Evolutionary conservation across 306 rosid genomes (phyloP).

Genomic region (Glycine soja): DNA sequence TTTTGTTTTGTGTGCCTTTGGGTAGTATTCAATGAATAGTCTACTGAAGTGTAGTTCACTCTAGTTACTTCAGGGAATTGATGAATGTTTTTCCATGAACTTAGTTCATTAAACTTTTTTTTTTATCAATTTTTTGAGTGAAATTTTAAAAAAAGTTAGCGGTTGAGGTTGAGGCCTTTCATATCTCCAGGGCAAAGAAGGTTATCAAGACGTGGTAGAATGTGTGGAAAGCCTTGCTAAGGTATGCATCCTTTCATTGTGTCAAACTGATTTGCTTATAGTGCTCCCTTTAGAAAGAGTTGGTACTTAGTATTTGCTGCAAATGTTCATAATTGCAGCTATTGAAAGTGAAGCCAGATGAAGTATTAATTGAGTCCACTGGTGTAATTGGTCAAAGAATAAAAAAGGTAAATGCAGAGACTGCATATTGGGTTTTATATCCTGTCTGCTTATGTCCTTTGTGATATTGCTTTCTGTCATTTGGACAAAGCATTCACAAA

Average conservation of each 20-base stretch:
- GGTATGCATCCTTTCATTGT: conserved; percentile 54
- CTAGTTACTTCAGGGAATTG: neutral
- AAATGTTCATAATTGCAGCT: conserved; percentile 59
- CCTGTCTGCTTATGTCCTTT: conserved; percentile 26
- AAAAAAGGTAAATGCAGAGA: conserved; percentile 67
- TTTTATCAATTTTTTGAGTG: neutral
- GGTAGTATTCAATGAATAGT: conserved; percentile 14
- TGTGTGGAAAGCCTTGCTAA: conserved; percentile 71
- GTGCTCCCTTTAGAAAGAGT: conserved; percentile 24
- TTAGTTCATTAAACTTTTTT: conserved; percentile 11
- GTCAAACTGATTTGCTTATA: conserved; percentile 19
- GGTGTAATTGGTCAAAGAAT: conserved; percentile 94
- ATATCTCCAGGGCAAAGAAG: conserved; percentile 82
- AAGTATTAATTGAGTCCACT: conserved; percentile 86
- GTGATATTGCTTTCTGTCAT: conserved; percentile 25
- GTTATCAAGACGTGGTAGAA: conserved; percentile 77
- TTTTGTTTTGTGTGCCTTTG: conserved; percentile 20
- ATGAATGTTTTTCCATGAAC: conserved; percentile 13
- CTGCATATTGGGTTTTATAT: conserved; percentile 21
- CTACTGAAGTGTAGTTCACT: conserved; percentile 29
- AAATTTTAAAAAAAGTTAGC: neutral
- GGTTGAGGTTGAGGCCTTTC: conserved; percentile 47
- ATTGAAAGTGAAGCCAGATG: conserved; percentile 72
- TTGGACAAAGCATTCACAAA: conserved; percentile 21
- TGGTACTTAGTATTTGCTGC: conserved; percentile 24